phyloP scores from a whole-genome alignment of 257 asterid species.

The Anisodus acutangulus region DNA sequence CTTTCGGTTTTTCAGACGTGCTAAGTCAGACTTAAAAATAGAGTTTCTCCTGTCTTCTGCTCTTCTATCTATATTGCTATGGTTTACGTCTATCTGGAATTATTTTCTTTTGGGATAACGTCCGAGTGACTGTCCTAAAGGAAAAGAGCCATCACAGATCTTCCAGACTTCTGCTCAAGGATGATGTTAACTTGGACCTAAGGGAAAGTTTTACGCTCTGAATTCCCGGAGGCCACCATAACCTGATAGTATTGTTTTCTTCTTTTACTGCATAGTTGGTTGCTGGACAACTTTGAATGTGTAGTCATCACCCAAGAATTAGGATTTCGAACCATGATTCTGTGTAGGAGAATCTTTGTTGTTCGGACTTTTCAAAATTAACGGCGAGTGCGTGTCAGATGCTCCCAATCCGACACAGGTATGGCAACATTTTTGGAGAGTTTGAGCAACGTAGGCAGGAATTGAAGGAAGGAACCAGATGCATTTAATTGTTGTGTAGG shows the following conservation, averaged over 20 bases:
- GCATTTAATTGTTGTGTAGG: neutral
- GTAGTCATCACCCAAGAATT: too few species aligned
- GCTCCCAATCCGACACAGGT: too few species aligned
- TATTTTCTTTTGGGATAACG: neutral
- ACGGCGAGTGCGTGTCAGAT: too few species aligned
- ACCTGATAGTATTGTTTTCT: neutral
- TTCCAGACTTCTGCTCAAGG: neutral
- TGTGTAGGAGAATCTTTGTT: too few species aligned
- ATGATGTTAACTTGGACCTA: constrained; percentile 2
- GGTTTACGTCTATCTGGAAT: neutral
- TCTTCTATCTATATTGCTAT: neutral
- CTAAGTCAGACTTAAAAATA: neutral
- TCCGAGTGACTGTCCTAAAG: neutral
- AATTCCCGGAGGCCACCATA: neutral
- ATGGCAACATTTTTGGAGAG: too few species aligned
- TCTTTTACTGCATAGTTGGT: neutral
- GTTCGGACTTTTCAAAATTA: too few species aligned
- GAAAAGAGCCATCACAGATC: neutral
- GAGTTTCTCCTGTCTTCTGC: neutral
- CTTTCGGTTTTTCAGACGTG: neutral
- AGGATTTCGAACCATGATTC: too few species aligned
- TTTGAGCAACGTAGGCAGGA: too few species aligned
- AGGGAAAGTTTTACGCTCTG: neutral
- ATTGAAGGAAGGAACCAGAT: neutral
- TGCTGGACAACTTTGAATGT: neutral